Conservation (phyloP, 768 basidiomycete genomes). For the Cystobasidium ongulense region DNA sequence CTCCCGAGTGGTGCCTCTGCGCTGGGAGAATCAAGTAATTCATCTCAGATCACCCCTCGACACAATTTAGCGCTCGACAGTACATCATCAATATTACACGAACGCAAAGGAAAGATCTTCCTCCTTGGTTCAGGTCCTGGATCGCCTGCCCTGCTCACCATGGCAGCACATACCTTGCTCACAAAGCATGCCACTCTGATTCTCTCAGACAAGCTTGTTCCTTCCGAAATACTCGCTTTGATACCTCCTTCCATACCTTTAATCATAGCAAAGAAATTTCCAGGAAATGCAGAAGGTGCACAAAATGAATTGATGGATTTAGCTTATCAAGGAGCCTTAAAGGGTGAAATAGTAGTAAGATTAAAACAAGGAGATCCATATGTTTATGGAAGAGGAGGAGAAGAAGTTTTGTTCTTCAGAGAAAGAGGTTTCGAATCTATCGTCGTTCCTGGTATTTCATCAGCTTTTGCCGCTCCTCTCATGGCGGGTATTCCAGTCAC, state of each 20-base stretch:
- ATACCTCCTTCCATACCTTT: conserved; percentile 64
- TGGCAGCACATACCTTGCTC: conserved; percentile 72
- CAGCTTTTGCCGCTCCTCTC: conserved; percentile 78
- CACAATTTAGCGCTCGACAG: conserved; percentile 2
- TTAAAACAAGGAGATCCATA: conserved; percentile 97
- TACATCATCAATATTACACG: not conserved
- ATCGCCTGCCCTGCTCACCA: conserved; percentile 81
- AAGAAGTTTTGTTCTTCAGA: conserved; percentile 89
- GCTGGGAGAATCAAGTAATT: not conserved
- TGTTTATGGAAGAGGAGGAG: conserved; percentile 86
- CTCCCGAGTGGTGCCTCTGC: too few species aligned
- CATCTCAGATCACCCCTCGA: not conserved
- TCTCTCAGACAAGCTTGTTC: conserved; percentile 93
- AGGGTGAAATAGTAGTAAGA: conserved; percentile 76
- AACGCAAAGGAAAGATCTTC: conserved; percentile 60
- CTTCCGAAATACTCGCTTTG: conserved; percentile 71
- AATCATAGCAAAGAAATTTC: conserved; percentile 91
- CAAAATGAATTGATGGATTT: conserved; percentile 91
- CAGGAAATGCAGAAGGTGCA: conserved; percentile 90
- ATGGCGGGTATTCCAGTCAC: conserved; percentile 90
- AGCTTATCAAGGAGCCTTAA: conserved; percentile 69
- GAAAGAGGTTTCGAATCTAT: conserved; percentile 71
- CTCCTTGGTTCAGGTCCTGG: conserved; percentile 94
- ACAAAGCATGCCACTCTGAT: conserved; percentile 75
- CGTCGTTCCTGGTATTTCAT: conserved; percentile 81